These are phyloP conservation scores for Calcarisporium arbuscula DNA, from an alignment of 2,329 filamentous ascomycete species.

Conservation along the genomic window DNA sequence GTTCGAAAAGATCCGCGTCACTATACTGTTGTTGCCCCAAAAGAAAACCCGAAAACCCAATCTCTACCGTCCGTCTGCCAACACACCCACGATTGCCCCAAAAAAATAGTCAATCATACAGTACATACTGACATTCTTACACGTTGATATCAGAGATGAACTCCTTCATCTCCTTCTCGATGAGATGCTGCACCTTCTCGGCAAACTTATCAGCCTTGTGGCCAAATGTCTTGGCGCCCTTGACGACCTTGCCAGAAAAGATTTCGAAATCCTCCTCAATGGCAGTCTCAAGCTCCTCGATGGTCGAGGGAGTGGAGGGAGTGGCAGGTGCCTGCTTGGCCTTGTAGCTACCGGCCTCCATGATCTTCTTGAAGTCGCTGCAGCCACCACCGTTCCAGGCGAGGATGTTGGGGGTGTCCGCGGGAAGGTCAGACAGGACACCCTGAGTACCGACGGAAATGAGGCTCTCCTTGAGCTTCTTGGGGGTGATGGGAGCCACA, in stretches of 20 bases:
- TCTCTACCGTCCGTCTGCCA: too few relatives aligned
- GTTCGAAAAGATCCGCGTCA: too few relatives aligned
- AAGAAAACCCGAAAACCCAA: too few relatives aligned
- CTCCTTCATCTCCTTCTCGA: slow-evolving; percentile 55
- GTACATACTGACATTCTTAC: slow-evolving; percentile 22
- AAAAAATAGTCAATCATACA: slow-evolving; percentile 17
- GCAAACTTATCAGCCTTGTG: slow-evolving; percentile 56
- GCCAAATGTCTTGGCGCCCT: slow-evolving; percentile 45
- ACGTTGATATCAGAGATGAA: slow-evolving; percentile 48
- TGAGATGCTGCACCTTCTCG: slow-evolving; percentile 55
- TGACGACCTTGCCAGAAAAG: slow-evolving; percentile 48
- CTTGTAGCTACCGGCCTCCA: slow-evolving; percentile 67
- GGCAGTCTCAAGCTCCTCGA: slow-evolving; percentile 55
- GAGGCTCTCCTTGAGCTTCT: slow-evolving; percentile 86
- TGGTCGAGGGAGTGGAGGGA: slow-evolving; percentile 33
- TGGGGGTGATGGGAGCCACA: slow-evolving; percentile 81
- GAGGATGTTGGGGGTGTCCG: slow-evolving; percentile 85
- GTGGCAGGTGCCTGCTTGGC: slow-evolving; percentile 36
- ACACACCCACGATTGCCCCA: too few relatives aligned
- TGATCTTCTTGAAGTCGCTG: slow-evolving; percentile 82
- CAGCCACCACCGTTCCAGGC: slow-evolving; percentile 98
- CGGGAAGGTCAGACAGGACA: slow-evolving; percentile 75
- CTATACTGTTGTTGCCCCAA: too few relatives aligned
- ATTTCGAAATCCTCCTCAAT: slow-evolving; percentile 57
- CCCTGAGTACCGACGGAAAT: slow-evolving; percentile 75